Evolutionary conservation across 2,329 filamentous ascomycete species (phyloP).

Genomic region (Botryotinia calthae): DNA sequence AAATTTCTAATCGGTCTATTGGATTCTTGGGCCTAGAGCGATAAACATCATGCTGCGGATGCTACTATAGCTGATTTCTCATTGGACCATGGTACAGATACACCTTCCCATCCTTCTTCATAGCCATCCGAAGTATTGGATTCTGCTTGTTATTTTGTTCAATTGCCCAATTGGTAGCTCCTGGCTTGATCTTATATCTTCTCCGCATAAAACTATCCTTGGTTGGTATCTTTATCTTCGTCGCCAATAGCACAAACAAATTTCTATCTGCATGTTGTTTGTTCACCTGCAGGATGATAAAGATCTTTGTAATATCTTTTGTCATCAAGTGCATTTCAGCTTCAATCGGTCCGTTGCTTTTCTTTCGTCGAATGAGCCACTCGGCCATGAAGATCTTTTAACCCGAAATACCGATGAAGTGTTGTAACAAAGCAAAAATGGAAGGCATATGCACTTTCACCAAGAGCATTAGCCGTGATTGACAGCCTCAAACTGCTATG

Average conservation of each 20-base stretch:
- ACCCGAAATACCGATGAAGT: neutral
- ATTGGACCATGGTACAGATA: neutral
- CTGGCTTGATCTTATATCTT: neutral
- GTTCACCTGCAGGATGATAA: neutral
- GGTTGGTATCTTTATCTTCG: neutral
- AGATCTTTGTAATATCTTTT: slow-evolving; percentile 4
- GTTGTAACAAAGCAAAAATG: neutral
- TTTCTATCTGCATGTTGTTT: neutral
- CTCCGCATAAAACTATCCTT: neutral
- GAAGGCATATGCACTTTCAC: neutral
- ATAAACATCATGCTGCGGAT: neutral
- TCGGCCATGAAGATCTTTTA: neutral
- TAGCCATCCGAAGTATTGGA: neutral
- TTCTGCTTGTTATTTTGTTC: neutral
- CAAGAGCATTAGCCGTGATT: neutral
- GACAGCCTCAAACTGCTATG: too few species aligned
- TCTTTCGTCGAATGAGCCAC: neutral
- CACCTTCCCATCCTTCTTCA: neutral
- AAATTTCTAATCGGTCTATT: neutral
- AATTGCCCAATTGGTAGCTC: neutral
- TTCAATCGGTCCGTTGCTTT: neutral
- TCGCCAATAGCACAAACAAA: neutral
- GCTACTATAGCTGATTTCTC: too few species aligned
- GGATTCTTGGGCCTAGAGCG: neutral
- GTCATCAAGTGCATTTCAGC: slow-evolving; percentile 7